These are phyloP conservation scores for Nakaseomyces glabratus DNA, from an alignment of 1,139 yeast genomes.

Conservation along the genomic window DNA sequence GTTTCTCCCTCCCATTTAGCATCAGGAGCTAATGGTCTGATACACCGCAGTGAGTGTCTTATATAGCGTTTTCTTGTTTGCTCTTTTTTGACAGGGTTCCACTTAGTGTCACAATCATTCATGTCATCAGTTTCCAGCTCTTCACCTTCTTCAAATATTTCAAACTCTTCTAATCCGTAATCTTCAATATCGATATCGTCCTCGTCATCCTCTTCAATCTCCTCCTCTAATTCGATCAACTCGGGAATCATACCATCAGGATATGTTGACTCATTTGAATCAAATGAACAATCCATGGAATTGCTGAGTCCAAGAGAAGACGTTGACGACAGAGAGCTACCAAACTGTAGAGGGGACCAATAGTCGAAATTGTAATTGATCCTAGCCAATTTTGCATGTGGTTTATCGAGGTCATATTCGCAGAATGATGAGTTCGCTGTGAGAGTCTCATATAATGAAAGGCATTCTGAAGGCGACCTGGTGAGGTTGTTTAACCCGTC, in stretches of 20 bases:
- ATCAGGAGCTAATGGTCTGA: constrained; percentile 44
- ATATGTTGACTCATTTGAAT: no score
- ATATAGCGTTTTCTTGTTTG: constrained; percentile 39
- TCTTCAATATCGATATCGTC: constrained; percentile 5
- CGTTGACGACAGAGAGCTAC: neutral
- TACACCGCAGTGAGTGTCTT: constrained; percentile 48
- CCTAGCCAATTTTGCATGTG: neutral
- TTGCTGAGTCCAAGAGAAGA: no score
- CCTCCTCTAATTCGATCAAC: constrained; percentile 2
- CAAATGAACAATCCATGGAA: no score
- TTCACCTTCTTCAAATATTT: constrained; percentile 2
- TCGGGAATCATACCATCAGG: no score
- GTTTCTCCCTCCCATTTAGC: constrained; percentile 47
- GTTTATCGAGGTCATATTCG: neutral
- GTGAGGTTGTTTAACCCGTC: no score
- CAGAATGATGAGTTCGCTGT: constrained; percentile 6
- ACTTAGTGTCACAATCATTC: constrained; percentile 30
- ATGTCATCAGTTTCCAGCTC: constrained; percentile 6
- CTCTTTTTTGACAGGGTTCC: constrained; percentile 41
- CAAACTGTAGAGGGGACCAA: constrained; percentile 3
- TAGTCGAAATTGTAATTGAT: constrained; percentile 2
- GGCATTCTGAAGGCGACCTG: constrained; percentile 1
- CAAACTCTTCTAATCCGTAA: constrained; percentile 13
- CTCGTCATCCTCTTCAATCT: constrained; percentile 8
- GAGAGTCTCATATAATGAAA: neutral